These are phyloP conservation scores for Caryopteris hybrid DNA, from an alignment of 305 asterid species.

Conservation along the genomic window DNA sequence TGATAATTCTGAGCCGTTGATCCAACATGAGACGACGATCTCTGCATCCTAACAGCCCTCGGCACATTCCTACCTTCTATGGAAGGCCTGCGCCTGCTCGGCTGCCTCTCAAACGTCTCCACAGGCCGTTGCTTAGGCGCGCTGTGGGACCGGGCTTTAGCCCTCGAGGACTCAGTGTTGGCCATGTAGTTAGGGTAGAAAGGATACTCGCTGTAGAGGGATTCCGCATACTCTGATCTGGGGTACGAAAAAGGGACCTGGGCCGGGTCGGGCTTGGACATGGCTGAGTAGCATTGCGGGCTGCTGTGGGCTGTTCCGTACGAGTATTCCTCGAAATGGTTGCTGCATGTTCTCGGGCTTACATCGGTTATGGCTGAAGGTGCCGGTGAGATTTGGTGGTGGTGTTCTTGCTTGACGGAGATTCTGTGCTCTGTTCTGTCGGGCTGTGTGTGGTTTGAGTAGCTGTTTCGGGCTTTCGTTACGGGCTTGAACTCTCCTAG, in stretches of 20 bases:
- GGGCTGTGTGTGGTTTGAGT: slow-evolving; percentile 45
- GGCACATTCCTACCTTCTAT: slow-evolving; percentile 90
- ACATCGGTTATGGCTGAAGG: slow-evolving; percentile 57
- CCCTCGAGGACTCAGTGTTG: slow-evolving; percentile 79
- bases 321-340: slow-evolving; percentile 64
- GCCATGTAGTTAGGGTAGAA: slow-evolving; percentile 90
- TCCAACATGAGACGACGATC: slow-evolving; percentile 84
- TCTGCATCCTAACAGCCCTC: slow-evolving; percentile 80
- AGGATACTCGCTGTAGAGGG: slow-evolving; percentile 48
- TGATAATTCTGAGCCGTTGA: slow-evolving; percentile 55
- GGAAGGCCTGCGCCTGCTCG: slow-evolving; percentile 60
- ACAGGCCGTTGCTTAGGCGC: slow-evolving; percentile 83
- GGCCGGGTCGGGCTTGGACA: slow-evolving; percentile 49
- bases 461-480: slow-evolving; percentile 52
- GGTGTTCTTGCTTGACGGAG: slow-evolving; percentile 37
- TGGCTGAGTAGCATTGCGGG: slow-evolving; percentile 56
- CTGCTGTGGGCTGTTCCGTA: slow-evolving; percentile 69
- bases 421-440: slow-evolving; percentile 31
- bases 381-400: slow-evolving; percentile 45
- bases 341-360: slow-evolving; percentile 70
- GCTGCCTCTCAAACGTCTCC: slow-evolving; percentile 68
- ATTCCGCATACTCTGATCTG: slow-evolving; percentile 61
- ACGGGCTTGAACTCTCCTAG: slow-evolving; percentile 53
- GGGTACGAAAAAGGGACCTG: slow-evolving; percentile 40
- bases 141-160: slow-evolving; percentile 87